A percentile compares a stretch with the other conserved stretches of the same genome.
These are phyloP conservation scores for Fimicolochytrium jonesii DNA, from an alignment of 192 early-diverging fungal genomes.

Conservation along the genomic window DNA sequence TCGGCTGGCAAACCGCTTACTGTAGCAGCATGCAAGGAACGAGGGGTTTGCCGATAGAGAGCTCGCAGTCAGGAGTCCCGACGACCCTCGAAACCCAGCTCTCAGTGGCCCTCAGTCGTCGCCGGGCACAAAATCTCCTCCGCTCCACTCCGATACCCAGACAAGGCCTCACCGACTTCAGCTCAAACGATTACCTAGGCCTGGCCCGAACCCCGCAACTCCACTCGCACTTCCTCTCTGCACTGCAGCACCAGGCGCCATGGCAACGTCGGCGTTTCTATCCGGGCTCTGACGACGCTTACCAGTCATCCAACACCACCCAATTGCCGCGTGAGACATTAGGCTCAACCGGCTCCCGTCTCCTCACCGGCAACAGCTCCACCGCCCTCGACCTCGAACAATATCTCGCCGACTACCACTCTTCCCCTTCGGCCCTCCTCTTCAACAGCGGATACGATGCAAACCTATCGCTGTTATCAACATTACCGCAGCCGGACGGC, in stretches of 20 bases:
- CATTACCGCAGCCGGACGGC: constrained; percentile 62
- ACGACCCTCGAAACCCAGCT: background rate
- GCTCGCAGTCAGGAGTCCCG: too few species aligned
- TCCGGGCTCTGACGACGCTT: constrained; percentile 17
- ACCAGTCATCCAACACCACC: constrained; percentile 19
- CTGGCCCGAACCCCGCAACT: constrained; percentile 54
- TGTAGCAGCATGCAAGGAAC: too few species aligned
- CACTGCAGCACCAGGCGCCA: too few species aligned
- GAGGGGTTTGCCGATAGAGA: too few species aligned
- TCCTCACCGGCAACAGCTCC: constrained; percentile 67
- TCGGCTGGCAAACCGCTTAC: too few species aligned
- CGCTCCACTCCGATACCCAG: constrained; percentile 12
- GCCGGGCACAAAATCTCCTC: background rate
- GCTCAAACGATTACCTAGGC: constrained; percentile 80
- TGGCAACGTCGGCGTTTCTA: constrained; percentile 16
- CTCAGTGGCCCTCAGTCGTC: background rate
- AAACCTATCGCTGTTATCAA: constrained; percentile 65
- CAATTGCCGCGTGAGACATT: too few species aligned
- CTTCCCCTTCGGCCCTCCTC: constrained; percentile 54
- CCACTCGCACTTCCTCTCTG: constrained; percentile 40
- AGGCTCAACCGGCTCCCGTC: constrained; percentile 74
- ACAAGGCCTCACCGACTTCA: constrained; percentile 52
- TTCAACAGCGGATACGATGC: constrained; percentile 90
- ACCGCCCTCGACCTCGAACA: constrained; percentile 61
- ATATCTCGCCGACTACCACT: constrained; percentile 59